Evolutionary conservation across 441 rosid species (phyloP), one percentile per base, ranked within the genome.

Genomic region (Gossypium lobatum): DNA sequence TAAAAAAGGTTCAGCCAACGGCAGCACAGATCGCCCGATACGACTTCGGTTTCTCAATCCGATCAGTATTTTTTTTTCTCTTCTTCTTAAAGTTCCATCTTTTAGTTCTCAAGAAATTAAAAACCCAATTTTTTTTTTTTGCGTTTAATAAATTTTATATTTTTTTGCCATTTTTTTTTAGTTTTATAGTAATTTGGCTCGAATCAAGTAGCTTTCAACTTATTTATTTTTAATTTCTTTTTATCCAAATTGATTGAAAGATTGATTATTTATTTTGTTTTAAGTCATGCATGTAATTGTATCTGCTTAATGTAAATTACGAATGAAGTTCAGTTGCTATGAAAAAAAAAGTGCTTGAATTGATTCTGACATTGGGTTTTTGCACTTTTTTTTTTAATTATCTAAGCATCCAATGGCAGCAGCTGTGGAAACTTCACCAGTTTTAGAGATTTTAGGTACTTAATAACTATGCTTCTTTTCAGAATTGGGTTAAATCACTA

Each of bases 391-490:
- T 31, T 54, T 6, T 53, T 37, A 39, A 39, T 39, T 70, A 10
- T 5, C 11, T 45, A 25, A 58, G 58, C 18, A 8, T 72, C 61
- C 42, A 52, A 14, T 48, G 58, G 86, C 73, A 10, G 78, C 82
- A 70, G 75, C 85, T n/a, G 57, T 76, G 71, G 72, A 79, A 63
- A 72, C 85, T 74, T 79, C 82, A 23, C 90, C 90, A 0, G 73
- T 89, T 5, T 70, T 88, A 86, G 90, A 88, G 39, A 92, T 92
- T 78, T 83, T 90, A 86, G 92, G 97, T 89, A 77, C 69, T 73
- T 57, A 55, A 55, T 18, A 13, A 45, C 59, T 63, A 42, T 61
- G 55, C 53, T 73, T 39, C 25, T 67, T 21, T 70, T 3, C 52
- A 13, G 26, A 48, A 50, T 59, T 73, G 45, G 45, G 45, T 39